Evolutionary conservation across 2,329 filamentous ascomycete species (phyloP), one percentile per base, ranked within the genome.

Genomic region (Blumeria graminis): DNA sequence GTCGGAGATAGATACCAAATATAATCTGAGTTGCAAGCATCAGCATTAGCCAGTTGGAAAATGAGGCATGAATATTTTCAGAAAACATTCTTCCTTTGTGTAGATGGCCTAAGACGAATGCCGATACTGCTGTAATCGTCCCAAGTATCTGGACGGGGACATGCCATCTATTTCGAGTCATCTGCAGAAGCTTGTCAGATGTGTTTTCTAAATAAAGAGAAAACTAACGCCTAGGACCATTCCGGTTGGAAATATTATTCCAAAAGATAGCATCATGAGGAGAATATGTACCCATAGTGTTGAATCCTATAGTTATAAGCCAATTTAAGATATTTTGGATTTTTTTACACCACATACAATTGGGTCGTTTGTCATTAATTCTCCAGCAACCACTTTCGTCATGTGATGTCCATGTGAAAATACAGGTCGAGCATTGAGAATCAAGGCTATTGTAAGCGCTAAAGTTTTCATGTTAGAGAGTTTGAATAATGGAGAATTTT

Each of bases 231-330:
- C 90, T 16, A 95, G 73, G 45, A 96, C 88, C 90, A 98, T 96
- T 63, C 92, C 92, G 14, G 86, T 75, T 10, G 92, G 92, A 65
- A 94, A 96, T 58, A 96, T 78, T 62, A 98, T 75, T 59, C 92
- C 92, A 73, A 93, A 96, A 57, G 88, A 80, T 58, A 92, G 66
- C 68, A 81, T 83, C 75, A 94, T 89, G 50, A 94, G 69, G 58
- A 94, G 75, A 65, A 98, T 96, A 70, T 98, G 92, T 62, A 83
- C 75, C 92, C 92, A 98, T 78, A 98, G 70, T 64, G 81, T 86
- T 45, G 81, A 76, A 68, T 96, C 92, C 77, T 81, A 33, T 13
- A 4, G 39, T 22, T 34, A 63, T 75, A 60, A 75, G 67, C 60
- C 55, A 56, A 60, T 50, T 56, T 10, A 3, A 8, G 9, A 3